Evolutionary conservation across 805 yeast species (phyloP), one percentile per base, ranked within the genome.

Genomic region (Spencermartinsiella europaea): DNA sequence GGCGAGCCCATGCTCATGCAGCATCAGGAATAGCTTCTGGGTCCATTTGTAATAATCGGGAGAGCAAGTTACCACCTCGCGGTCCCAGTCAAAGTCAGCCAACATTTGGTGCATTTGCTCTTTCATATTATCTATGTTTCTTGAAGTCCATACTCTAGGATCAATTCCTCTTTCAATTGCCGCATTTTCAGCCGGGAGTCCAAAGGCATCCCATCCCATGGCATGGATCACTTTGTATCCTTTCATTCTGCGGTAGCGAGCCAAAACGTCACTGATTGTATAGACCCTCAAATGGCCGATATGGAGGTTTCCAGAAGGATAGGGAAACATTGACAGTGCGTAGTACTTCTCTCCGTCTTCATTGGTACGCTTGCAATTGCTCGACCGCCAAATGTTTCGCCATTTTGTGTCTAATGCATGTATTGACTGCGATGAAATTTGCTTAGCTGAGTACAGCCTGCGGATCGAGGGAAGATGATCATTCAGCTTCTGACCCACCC

Each of bases 201-300:
- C 99, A 72, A 93, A 93, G 0, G 98, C 95, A 70, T 93, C 99
- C 97, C 97, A 93, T 0, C 99, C 99, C 95, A 93, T 90, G 0
- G 98, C 97, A 61, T 93, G 96, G 1, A 91, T 72, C 12, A 91
- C 96, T 34, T 80, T 68, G 55, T 73, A 76, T 1, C 96, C 96
- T 42, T 75, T 77, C 66, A 86, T 74, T 52, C 93, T 71, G 53
- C 86, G 77, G 63, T 77, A 91, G 53, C 98, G 71, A 1, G 95
- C 76, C 34, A 93, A 61, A 2, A 81, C 83, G 64, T 93, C 99
- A 56, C 90, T 80, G 25, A 93, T 88, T 0, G 96, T 85, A 64
- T 86, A 93, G 0, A 93, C 99, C 44, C 99, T 71, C 38, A 90
- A 73, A 65, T 93, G 99, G 0, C 99, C 99, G 76, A 93, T 80